These are phyloP conservation scores for Akanthomyces muscarius DNA, from an alignment of 2,329 filamentous ascomycete species.

Conservation along the genomic window DNA sequence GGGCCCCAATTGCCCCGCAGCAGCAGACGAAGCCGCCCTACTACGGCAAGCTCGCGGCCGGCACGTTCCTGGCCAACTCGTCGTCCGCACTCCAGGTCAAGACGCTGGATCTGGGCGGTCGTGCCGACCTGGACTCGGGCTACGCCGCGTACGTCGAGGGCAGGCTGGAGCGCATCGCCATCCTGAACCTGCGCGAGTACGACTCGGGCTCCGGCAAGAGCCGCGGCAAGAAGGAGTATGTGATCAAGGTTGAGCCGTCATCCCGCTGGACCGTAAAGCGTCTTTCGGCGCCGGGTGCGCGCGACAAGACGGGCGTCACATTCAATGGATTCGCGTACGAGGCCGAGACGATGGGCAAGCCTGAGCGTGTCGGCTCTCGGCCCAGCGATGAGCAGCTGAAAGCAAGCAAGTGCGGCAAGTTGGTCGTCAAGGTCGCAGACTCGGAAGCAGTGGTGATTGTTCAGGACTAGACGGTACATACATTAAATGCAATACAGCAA, in stretches of 20 bases:
- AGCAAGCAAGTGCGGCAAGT: constrained; percentile 17
- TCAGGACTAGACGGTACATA: not conserved
- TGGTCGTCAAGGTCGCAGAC: constrained; percentile 20
- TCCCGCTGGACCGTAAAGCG: constrained; percentile 20
- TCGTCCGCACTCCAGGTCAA: constrained; percentile 16
- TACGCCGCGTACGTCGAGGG: constrained; percentile 23
- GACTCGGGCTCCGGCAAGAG: constrained; percentile 11
- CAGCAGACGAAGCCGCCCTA: constrained; percentile 22
- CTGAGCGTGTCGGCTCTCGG: constrained; percentile 7
- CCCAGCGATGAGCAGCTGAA: constrained; percentile 15
- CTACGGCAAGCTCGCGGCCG: constrained; percentile 24
- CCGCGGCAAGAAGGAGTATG: constrained; percentile 19
- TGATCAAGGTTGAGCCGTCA: constrained; percentile 15
- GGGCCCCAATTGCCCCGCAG: constrained; percentile 18
- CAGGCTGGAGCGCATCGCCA: constrained; percentile 20
- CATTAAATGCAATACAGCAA: not conserved
- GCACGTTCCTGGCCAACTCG: constrained; percentile 22
- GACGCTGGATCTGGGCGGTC: constrained; percentile 15
- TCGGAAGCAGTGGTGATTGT: constrained; percentile 23
- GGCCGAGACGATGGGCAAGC: constrained; percentile 19
- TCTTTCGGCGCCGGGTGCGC: constrained; percentile 21
- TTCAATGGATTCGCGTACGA: constrained; percentile 23
- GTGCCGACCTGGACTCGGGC: constrained; percentile 20
- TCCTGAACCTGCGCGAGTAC: constrained; percentile 22
- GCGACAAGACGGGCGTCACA: constrained; percentile 20